These are phyloP conservation scores for Canavalia gladiata DNA, from an alignment of 306 rosid genomes.

Conservation along the genomic window DNA sequence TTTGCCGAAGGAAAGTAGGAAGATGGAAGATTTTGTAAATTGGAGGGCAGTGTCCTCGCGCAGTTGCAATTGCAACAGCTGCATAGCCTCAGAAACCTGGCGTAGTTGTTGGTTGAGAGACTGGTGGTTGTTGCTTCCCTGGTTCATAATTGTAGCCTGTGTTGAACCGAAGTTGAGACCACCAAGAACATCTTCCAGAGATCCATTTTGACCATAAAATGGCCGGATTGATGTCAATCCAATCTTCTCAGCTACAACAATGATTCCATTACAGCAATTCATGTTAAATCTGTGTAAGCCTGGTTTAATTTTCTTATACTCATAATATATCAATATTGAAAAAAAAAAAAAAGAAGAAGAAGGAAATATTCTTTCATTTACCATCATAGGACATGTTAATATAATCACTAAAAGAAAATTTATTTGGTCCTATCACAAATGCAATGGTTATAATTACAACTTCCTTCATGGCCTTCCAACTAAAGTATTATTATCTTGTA, in stretches of 20 bases:
- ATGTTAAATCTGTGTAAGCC: background rate
- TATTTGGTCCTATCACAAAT: background rate
- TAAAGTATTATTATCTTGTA: background rate
- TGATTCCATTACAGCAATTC: background rate
- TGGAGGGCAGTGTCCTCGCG: conserved; percentile 51
- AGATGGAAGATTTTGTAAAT: conserved; percentile 71
- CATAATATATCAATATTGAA: background rate
- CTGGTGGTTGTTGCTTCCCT: conserved; percentile 70
- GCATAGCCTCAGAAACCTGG: conserved; percentile 76
- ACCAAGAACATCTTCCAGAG: conserved; percentile 59
- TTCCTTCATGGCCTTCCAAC: background rate
- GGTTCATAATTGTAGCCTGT: conserved; percentile 80
- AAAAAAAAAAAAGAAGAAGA: background rate
- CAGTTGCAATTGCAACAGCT: conserved; percentile 72
- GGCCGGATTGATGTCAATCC: conserved; percentile 62
- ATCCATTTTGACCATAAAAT: conserved; percentile 75
- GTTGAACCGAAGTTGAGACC: conserved; percentile 90
- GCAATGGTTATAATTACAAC: background rate
- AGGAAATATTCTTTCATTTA: background rate
- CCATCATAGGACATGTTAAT: background rate
- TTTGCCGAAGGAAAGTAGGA: conserved; percentile 84
- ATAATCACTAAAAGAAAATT: background rate
- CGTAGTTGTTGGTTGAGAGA: conserved; percentile 89
- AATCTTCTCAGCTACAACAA: conserved; percentile 72
- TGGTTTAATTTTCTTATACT: background rate